These are phyloP conservation scores for Iberis pinnata DNA, from an alignment of 345 rosid genomes.

Conservation along the genomic window DNA sequence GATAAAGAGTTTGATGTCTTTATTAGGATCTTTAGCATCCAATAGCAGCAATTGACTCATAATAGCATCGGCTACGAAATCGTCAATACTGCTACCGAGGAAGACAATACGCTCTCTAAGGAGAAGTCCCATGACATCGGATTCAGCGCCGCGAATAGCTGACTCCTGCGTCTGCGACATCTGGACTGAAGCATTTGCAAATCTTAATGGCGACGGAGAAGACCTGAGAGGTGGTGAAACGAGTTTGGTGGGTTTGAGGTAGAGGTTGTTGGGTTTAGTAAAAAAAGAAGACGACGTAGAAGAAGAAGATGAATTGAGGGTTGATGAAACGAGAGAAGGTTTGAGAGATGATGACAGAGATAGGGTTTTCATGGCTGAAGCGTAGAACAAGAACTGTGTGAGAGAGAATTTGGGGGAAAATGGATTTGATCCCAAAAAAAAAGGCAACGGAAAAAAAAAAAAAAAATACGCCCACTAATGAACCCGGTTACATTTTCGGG, in stretches of 20 bases:
- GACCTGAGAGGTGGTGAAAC: slow-evolving; percentile 28
- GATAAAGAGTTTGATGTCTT: slow-evolving; percentile 81
- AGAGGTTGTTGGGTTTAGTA: slow-evolving; percentile 24
- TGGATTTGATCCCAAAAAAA: slow-evolving; percentile 25
- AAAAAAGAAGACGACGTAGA: slow-evolving; percentile 16
- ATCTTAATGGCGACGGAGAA: slow-evolving; percentile 21
- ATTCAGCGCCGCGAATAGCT: slow-evolving; percentile 65
- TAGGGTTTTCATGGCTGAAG: slow-evolving; percentile 42
- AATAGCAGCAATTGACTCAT: slow-evolving; percentile 76
- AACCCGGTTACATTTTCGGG: slow-evolving; percentile 20
- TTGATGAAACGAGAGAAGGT: slow-evolving; percentile 31
- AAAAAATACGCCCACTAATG: slow-evolving; percentile 14
- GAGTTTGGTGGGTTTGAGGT: slow-evolving; percentile 27
- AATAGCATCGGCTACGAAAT: slow-evolving; percentile 78
- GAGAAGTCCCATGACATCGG: slow-evolving; percentile 81
- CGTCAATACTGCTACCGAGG: slow-evolving; percentile 67
- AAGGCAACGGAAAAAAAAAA: not conserved
- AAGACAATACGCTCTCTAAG: slow-evolving; percentile 80
- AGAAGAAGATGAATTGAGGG: slow-evolving; percentile 25
- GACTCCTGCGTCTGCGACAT: slow-evolving; percentile 52
- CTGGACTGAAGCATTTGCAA: slow-evolving; percentile 32
- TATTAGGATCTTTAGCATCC: slow-evolving; percentile 85
- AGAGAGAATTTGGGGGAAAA: slow-evolving; percentile 12
- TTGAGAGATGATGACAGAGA: slow-evolving; percentile 39
- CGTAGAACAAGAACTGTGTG: slow-evolving; percentile 3